These are phyloP conservation scores for Trifolium repens DNA, from an alignment of 306 rosid species.

Conservation along the genomic window DNA sequence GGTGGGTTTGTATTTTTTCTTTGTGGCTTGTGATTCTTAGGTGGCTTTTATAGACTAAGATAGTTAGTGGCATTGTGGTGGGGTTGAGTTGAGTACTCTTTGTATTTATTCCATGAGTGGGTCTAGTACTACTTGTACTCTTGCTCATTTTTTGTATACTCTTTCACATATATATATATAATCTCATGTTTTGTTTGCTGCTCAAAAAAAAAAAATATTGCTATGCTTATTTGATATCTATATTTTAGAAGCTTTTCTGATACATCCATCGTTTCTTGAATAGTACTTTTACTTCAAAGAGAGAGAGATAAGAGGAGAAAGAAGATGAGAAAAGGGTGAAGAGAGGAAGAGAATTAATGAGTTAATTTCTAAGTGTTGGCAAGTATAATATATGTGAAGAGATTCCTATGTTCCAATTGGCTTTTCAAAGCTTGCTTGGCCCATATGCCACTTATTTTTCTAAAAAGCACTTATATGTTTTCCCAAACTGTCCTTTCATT, in stretches of 20 bases:
- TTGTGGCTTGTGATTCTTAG: no score
- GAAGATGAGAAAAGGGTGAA: neutral
- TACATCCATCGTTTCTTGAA: constrained; percentile 55
- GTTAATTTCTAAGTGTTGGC: constrained; percentile 26
- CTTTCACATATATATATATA: no score
- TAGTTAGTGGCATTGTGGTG: no score
- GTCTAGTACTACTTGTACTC: no score
- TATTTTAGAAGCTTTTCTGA: constrained; percentile 64
- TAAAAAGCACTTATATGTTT: neutral
- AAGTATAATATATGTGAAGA: constrained; percentile 40
- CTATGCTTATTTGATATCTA: constrained; percentile 60
- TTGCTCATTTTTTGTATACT: no score
- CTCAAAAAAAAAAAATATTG: no score
- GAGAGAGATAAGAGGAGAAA: neutral
- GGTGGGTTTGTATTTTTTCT: no score
- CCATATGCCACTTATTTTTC: constrained; percentile 46
- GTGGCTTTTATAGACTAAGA: no score
- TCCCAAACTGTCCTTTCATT: constrained; percentile 50
- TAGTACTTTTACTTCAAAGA: constrained; percentile 13
- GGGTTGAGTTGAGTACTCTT: no score
- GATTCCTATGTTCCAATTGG: constrained; percentile 44
- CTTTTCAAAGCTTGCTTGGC: constrained; percentile 49
- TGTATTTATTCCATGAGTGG: no score
- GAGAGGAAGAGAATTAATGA: constrained; percentile 17
- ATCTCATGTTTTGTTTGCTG: no score